These are phyloP conservation scores for Paecilomyces niveus DNA, from an alignment of 2,329 filamentous ascomycete species.

Conservation along the genomic window DNA sequence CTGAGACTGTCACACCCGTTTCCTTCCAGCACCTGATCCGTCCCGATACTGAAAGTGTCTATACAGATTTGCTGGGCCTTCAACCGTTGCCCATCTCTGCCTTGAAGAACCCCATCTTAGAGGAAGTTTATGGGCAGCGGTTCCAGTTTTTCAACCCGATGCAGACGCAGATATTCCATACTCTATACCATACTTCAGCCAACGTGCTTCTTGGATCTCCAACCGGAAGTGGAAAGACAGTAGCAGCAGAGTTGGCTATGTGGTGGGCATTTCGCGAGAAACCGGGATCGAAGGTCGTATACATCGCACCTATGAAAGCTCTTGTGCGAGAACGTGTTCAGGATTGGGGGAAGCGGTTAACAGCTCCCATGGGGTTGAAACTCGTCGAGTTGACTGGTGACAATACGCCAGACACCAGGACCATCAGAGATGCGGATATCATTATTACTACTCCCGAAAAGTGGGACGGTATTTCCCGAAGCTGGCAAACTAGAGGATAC, in stretches of 20 bases:
- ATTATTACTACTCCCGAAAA: constrained; percentile 99
- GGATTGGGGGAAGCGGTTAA: constrained; percentile 82
- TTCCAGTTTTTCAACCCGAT: constrained; percentile 99
- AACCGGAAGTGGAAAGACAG: constrained; percentile 94
- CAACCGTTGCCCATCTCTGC: constrained; percentile 84
- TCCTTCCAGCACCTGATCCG: constrained; percentile 97
- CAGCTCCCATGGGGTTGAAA: constrained; percentile 74
- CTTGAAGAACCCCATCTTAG: constrained; percentile 76
- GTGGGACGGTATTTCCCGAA: constrained; percentile 98
- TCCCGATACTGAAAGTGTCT: constrained; percentile 94
- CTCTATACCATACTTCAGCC: constrained; percentile 81
- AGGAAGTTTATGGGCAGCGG: constrained; percentile 79
- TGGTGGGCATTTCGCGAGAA: constrained; percentile 98
- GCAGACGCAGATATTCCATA: constrained; percentile 98
- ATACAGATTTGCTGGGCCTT: constrained; percentile 86
- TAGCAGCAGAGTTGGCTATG: constrained; percentile 94
- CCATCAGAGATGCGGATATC: constrained; percentile 91
- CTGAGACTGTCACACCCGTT: constrained; percentile 89
- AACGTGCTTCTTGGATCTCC: constrained; percentile 94
- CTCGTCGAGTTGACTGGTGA: constrained; percentile 95
- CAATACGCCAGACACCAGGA: constrained; percentile 94
- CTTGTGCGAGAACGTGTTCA: constrained; percentile 92
- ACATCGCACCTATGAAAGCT: constrained; percentile 99
- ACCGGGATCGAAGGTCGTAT: constrained; percentile 94
- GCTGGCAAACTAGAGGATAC: constrained; percentile 96